Percentiles rank a stretch among this genome's conserved stretches.
These are phyloP conservation scores for Cutaneotrichosporon sp. DNA, from an alignment of 1,284 basidiomycete genomes.

Conservation along the genomic window DNA sequence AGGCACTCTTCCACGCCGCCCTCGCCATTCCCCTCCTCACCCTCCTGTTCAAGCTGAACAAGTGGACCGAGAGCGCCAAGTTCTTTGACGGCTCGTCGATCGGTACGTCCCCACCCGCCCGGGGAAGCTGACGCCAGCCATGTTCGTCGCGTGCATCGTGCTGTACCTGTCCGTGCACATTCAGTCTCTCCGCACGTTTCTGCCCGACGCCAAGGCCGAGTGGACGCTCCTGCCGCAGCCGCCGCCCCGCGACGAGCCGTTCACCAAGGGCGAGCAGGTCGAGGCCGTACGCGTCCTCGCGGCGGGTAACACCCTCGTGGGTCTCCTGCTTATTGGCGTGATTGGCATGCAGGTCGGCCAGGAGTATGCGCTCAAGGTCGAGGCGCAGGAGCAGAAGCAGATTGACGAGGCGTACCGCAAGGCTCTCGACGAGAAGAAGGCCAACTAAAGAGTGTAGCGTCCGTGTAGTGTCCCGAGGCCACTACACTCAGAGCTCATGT, in stretches of 20 bases:
- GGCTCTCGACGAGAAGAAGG: conserved; percentile 32
- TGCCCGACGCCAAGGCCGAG: conserved; percentile 37
- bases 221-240: conserved; percentile 45
- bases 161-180: conserved; percentile 76
- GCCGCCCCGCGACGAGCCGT: conserved; percentile 54
- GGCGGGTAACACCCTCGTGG: conserved; percentile 77
- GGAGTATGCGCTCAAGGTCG: conserved; percentile 69
- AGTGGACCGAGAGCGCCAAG: conserved; percentile 82
- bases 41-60: conserved; percentile 68
- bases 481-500: too few species aligned
- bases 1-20: conserved; percentile 79
- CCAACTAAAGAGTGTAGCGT: too few species aligned
- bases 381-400: conserved; percentile 57
- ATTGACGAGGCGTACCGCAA: conserved; percentile 42
- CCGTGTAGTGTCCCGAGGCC: too few species aligned
- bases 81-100: conserved; percentile 84
- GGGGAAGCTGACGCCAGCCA: conserved; percentile 50
- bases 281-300: conserved; percentile 73
- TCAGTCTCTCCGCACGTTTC: conserved; percentile 62
- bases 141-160: conserved; percentile 66
- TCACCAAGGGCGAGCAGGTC: conserved; percentile 61
- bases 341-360: conserved; percentile 65
- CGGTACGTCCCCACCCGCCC: conserved; percentile 52
- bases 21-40: conserved; percentile 68
- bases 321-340: conserved; percentile 55